A percentile compares a stretch with the other conserved stretches of the same genome.
phyloP scores from a whole-genome alignment of 768 basidiomycete genomes.

The Rhizopogon vinicolor region DNA sequence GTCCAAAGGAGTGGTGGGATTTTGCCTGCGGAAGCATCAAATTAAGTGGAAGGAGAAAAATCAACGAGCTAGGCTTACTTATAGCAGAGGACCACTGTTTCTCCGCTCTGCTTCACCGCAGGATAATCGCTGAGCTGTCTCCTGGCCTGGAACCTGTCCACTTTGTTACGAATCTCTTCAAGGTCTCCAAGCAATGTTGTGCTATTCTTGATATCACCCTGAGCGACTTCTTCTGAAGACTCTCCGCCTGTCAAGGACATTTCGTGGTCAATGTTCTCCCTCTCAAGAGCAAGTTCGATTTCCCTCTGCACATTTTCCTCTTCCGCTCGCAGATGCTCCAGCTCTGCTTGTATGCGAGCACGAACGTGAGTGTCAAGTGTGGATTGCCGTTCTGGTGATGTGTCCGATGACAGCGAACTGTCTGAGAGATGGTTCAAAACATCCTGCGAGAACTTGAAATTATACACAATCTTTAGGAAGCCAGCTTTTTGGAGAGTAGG shows the following conservation, averaged over 20 bases:
- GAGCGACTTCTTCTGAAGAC: constrained; percentile 31
- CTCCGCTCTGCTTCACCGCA: constrained; percentile 49
- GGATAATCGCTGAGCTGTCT: constrained; percentile 51
- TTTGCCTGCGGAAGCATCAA: constrained; percentile 18
- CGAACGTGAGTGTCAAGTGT: constrained; percentile 72
- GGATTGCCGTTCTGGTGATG: constrained; percentile 65
- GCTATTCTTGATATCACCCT: constrained; percentile 50
- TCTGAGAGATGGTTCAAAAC: constrained; percentile 78
- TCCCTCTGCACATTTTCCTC: constrained; percentile 66
- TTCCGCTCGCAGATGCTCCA: constrained; percentile 59
- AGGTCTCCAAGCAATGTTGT: constrained; percentile 66
- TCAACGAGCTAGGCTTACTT: constrained; percentile 37
- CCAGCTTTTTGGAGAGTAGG: neutral
- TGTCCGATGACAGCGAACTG: constrained; percentile 51
- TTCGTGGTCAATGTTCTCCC: constrained; percentile 84
- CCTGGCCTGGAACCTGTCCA: constrained; percentile 63
- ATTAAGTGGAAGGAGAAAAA: neutral
- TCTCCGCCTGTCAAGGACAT: constrained; percentile 43
- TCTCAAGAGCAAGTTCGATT: constrained; percentile 77
- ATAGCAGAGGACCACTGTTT: constrained; percentile 72
- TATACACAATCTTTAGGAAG: constrained; percentile 1
- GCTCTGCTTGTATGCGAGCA: constrained; percentile 64
- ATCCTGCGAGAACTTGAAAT: constrained; percentile 70
- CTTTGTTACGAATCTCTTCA: constrained; percentile 66
- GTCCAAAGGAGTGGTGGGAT: constrained; percentile 55